Evolutionary conservation across 2,329 filamentous ascomycete species (phyloP).

Genomic region (Trichoderma breve): DNA sequence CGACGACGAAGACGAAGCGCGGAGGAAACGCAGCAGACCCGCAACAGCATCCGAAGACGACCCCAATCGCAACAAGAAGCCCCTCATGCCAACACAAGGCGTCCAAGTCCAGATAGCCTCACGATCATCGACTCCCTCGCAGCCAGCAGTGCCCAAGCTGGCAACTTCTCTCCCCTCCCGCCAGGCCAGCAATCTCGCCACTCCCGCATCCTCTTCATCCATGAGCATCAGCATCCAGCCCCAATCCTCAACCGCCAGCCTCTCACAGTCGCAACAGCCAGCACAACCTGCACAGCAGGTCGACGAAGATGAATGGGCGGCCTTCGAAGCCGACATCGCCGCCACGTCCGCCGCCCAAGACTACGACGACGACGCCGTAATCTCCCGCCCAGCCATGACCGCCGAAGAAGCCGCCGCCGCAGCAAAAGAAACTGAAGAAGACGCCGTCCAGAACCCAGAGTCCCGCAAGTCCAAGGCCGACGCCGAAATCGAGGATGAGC

Average conservation of each 20-base stretch:
- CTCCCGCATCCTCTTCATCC: slow-evolving; percentile 14
- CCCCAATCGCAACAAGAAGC: slow-evolving; percentile 44
- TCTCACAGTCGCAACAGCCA: slow-evolving; percentile 21
- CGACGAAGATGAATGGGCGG: slow-evolving; percentile 81
- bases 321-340: slow-evolving; percentile 81
- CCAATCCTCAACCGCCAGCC: background rate
- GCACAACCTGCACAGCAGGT: slow-evolving; percentile 28
- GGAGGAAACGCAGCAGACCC: slow-evolving; percentile 48
- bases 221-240: background rate
- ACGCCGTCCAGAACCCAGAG: slow-evolving; percentile 37
- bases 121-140: slow-evolving; percentile 58
- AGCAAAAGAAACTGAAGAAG: slow-evolving; percentile 42
- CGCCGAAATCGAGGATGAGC: slow-evolving; percentile 60
- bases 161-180: slow-evolving; percentile 33
- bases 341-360: slow-evolving; percentile 38
- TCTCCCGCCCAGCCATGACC: slow-evolving; percentile 67
- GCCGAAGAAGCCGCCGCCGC: slow-evolving; percentile 61
- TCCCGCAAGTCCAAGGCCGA: slow-evolving; percentile 54
- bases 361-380: slow-evolving; percentile 53
- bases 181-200: slow-evolving; percentile 26
- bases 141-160: slow-evolving; percentile 1
- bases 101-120: slow-evolving; percentile 64
- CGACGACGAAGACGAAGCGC: slow-evolving; percentile 32
- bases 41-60: slow-evolving; percentile 29
- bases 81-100: slow-evolving; percentile 52